A percentile compares a stretch with the other conserved stretches of the same genome.
Conservation (phyloP, 176 grass and related monocot species). For the Saccharum officinarum region DNA sequence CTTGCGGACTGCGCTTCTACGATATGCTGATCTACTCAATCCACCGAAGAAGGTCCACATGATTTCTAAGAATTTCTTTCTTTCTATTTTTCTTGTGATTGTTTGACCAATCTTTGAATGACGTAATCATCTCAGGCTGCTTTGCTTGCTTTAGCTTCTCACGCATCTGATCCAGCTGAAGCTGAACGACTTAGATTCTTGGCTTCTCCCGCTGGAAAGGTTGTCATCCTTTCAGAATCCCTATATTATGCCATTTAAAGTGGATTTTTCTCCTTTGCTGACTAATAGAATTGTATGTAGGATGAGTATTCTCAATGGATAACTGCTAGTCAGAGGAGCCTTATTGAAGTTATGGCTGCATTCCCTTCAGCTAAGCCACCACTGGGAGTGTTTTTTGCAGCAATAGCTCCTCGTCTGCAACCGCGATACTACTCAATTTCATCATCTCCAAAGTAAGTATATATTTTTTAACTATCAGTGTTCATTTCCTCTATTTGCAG, state of each 20-base stretch:
- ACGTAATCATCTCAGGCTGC: conserved; percentile 56
- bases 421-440: conserved; percentile 93
- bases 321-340: conserved; percentile 78
- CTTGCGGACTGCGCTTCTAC: conserved; percentile 70
- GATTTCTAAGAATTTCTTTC: background rate
- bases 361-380: conserved; percentile 88
- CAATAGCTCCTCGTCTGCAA: conserved; percentile 80
- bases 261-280: background rate
- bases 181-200: conserved; percentile 71
- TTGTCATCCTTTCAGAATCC: conserved; percentile 27
- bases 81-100: conserved; percentile 25
- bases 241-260: background rate
- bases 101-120: conserved; percentile 23
- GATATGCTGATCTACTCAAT: conserved; percentile 80
- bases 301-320: conserved; percentile 96
- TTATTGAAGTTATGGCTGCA: conserved; percentile 86
- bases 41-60: conserved; percentile 75
- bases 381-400: conserved; percentile 83
- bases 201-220: conserved; percentile 96
- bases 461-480: background rate
- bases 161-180: conserved; percentile 70
- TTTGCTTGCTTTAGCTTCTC: conserved; percentile 76
- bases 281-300: conserved; percentile 38
- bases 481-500: background rate
- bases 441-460: conserved; percentile 74